These are phyloP conservation scores for Evernia prunastri DNA, from an alignment of 495 filamentous ascomycete genomes.

Conservation along the genomic window DNA sequence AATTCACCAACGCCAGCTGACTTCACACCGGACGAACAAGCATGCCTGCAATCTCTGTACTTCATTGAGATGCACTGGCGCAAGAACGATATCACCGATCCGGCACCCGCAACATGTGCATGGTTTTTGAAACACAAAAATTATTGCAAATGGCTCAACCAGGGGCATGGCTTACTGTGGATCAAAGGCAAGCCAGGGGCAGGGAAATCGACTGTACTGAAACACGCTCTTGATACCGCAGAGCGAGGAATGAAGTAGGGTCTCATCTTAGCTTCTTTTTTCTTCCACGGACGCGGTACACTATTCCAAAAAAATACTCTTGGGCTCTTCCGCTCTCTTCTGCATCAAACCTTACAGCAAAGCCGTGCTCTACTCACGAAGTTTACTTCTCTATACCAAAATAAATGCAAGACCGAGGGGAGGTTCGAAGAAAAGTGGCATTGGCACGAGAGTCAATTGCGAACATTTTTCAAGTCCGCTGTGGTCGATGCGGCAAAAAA, in stretches of 20 bases:
- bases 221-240: conserved; percentile 10
- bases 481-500: not conserved
- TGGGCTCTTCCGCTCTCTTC: conserved; percentile 2
- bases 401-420: not conserved
- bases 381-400: not conserved
- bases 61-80: conserved; percentile 19
- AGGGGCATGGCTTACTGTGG: conserved; percentile 22
- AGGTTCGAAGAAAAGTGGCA: not conserved
- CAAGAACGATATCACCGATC: conserved; percentile 12
- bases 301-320: not conserved
- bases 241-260: not conserved
- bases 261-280: not conserved
- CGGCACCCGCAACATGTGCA: conserved; percentile 12
- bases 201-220: conserved; percentile 25
- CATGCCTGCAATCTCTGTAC: conserved; percentile 16
- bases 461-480: not conserved
- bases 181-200: conserved; percentile 26
- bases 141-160: not conserved
- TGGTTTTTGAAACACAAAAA: conserved; percentile 19
- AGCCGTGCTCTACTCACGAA: not conserved
- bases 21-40: not conserved
- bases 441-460: conserved; percentile 5
- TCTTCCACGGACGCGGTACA: conserved; percentile 4
- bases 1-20: not conserved
- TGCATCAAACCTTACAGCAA: conserved; percentile 9